phyloP scores from a whole-genome alignment of 331 rosid species.

The Erythrophleum ivorense region DNA sequence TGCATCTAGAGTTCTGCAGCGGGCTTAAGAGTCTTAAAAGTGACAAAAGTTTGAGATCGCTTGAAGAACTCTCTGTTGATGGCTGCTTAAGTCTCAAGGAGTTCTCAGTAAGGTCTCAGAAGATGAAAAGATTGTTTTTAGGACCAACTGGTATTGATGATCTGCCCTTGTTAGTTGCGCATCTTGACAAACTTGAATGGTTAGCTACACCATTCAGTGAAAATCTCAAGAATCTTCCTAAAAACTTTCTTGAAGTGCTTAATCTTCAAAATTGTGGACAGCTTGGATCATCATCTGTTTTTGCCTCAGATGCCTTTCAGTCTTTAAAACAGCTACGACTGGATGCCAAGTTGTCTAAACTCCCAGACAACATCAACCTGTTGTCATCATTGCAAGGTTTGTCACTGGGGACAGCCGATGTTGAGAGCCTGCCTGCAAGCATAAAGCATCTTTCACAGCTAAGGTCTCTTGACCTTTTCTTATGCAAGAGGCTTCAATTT shows the following conservation, averaged over 20 bases:
- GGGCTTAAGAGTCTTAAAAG: not conserved
- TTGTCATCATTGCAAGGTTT: not conserved
- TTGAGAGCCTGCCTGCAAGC: constrained; percentile 23
- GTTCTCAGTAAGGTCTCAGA: not conserved
- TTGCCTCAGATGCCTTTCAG: not conserved
- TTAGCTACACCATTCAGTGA: not conserved
- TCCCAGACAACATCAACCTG: not conserved
- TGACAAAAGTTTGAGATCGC: not conserved
- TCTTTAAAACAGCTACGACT: not conserved
- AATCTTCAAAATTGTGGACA: not conserved
- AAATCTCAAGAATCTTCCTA: not conserved
- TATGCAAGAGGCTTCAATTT: constrained; percentile 26
- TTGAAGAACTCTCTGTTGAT: not conserved
- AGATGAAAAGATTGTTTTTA: not conserved
- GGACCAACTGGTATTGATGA: not conserved
- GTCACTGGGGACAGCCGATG: not conserved
- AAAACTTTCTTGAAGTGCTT: not conserved
- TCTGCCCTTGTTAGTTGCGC: not conserved
- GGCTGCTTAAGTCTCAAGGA: not conserved
- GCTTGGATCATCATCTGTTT: not conserved
- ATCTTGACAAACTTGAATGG: not conserved
- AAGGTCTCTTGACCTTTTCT: not conserved
- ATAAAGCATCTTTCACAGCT: constrained; percentile 16
- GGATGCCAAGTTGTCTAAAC: not conserved
- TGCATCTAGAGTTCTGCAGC: not conserved